Conservation (phyloP, 2,329 filamentous ascomycete species). For the Laburnicola sp. region DNA sequence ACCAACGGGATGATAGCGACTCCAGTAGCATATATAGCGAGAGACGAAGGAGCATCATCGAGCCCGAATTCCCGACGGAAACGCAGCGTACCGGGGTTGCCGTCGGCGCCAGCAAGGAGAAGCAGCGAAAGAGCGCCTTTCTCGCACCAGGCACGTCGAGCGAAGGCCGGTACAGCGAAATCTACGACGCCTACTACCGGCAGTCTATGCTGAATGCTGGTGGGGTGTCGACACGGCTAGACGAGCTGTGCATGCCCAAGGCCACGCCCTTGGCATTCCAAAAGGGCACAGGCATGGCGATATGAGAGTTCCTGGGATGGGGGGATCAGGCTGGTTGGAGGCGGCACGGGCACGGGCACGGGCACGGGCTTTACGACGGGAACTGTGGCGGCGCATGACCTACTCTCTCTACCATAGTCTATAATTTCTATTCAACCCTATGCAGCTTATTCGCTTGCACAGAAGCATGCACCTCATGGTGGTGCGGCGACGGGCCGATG, state of each 20-base stretch:
- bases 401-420: background rate
- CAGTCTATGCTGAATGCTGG: slow-evolving; percentile 26
- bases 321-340: background rate
- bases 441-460: background rate
- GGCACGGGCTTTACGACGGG: no score
- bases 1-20: slow-evolving; percentile 36
- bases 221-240: slow-evolving; percentile 14
- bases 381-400: no score
- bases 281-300: slow-evolving; percentile 25
- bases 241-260: slow-evolving; percentile 26
- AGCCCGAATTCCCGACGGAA: slow-evolving; percentile 20
- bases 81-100: slow-evolving; percentile 27
- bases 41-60: slow-evolving; percentile 26
- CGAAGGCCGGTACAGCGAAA: slow-evolving; percentile 39
- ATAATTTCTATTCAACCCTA: slow-evolving; percentile 26
- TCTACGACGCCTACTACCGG: slow-evolving; percentile 47
- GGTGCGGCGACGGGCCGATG: slow-evolving; percentile 18
- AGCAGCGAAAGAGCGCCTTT: slow-evolving; percentile 20
- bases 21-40: slow-evolving; percentile 42
- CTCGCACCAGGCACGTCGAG: slow-evolving; percentile 20
- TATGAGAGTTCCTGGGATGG: slow-evolving; percentile 16
- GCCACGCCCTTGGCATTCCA: slow-evolving; percentile 6
- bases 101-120: slow-evolving; percentile 17
- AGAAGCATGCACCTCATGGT: background rate
- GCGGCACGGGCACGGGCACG: no score